Base-by-base conservation (phyloP, 2,329 filamentous ascomycete genomes). In the Hypomyces perniciosus region DNA sequence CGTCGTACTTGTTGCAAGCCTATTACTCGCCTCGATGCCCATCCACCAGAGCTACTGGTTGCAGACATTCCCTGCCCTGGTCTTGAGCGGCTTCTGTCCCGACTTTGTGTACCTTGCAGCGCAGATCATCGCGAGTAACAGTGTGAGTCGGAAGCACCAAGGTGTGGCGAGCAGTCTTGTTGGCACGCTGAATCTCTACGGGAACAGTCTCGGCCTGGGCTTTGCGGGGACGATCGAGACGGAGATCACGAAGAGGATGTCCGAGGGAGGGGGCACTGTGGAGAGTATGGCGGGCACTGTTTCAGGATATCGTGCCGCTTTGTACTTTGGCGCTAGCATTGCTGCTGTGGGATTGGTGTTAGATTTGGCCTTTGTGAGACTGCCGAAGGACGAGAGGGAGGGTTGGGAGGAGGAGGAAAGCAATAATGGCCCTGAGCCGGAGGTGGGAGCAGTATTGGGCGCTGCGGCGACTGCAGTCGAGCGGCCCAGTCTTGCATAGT, bases 71-170 rank as follows among this genome's bases (percentile, higher is more conserved):
- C 72, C 69, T 0, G 65, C 68, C 1, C 57, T 60, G 38, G 1
- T 68, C 1, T 29, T 72, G 1, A 57, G 57, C 5, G 58, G 64
- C 2, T 72, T 56, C 39, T 74, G 72, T 30, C 74, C 74, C 0
- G 77, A 80, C 52, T 70, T 79, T 2, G 68, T 77, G 5, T 78
- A 72, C 48, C 72, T 74, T 0, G 74, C 73, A 0, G 74, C 74
- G 0, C 74, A 79, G 52, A 74, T 80, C 4, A 77, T 80, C 48
- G 74, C 76, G 0, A 79, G 76, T 48, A 78, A 79, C 50, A 70
- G 68, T 1, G 76, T 80, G 30, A 65, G 59, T 3, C 65, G 68
- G 3, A 66, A 69, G 5, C 68, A 80, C 26, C 76, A 80, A 46
- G 77, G 78, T 0, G 66, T 79, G 3, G 77, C 76, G 0, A 73